phyloP scores from a whole-genome alignment of 768 basidiomycete species.

The Kwoniella europaea region DNA sequence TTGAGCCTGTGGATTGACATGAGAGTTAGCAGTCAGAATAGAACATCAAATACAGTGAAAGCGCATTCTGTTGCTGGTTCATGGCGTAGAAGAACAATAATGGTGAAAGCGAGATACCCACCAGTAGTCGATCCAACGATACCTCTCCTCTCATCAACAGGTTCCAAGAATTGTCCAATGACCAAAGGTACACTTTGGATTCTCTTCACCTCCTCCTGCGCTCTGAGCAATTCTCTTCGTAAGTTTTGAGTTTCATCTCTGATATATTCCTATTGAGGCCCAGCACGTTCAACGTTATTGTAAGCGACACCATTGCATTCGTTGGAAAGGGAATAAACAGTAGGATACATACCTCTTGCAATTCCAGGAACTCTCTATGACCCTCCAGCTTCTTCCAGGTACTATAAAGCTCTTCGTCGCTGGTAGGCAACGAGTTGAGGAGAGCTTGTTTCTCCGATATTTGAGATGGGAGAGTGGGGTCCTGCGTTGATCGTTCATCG shows the following conservation, averaged over 20 bases:
- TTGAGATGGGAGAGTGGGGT: conserved; percentile 85
- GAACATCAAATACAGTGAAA: too few relatives aligned
- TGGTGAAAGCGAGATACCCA: conserved; percentile 26
- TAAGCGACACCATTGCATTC: conserved; percentile 8
- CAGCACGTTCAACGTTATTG: not conserved
- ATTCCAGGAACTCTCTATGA: conserved; percentile 86
- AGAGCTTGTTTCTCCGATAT: conserved; percentile 87
- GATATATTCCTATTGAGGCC: conserved; percentile 87
- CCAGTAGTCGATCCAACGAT: conserved; percentile 94
- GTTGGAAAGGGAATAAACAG: not conserved
- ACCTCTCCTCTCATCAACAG: conserved; percentile 94
- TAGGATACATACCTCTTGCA: conserved; percentile 57
- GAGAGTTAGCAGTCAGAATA: not conserved
- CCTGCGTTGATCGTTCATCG: conserved; percentile 62
- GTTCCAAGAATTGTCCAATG: conserved; percentile 98
- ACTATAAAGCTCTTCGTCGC: conserved; percentile 84
- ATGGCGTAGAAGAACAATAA: not conserved
- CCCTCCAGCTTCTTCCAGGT: conserved; percentile 96
- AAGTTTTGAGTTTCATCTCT: conserved; percentile 98
- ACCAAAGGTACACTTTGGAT: conserved; percentile 98
- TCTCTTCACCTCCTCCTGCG: conserved; percentile 98
- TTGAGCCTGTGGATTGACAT: conserved; percentile 67
- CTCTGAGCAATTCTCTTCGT: conserved; percentile 95
- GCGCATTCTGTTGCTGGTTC: not conserved
- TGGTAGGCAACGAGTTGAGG: conserved; percentile 77